Evolutionary conservation across 2,329 filamentous ascomycete species (phyloP).

Genomic region (Clonostachys rhizophaga): DNA sequence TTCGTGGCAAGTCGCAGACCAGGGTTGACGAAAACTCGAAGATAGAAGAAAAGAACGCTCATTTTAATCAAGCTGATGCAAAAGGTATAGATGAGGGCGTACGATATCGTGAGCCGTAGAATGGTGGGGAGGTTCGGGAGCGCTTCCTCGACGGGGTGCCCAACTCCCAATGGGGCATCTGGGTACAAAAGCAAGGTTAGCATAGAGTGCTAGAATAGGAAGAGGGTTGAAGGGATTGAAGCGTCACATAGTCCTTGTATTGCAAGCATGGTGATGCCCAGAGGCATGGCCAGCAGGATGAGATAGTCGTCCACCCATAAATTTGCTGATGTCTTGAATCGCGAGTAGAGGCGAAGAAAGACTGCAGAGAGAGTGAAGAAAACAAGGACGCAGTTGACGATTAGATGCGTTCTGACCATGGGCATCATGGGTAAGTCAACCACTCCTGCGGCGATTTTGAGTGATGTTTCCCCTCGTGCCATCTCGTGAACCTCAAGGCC

Average conservation of each 20-base stretch:
- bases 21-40: slow-evolving; percentile 30
- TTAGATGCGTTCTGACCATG: slow-evolving; percentile 14
- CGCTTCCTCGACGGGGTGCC: slow-evolving; percentile 12
- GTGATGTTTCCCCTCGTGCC: too few species aligned
- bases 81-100: slow-evolving; percentile 27
- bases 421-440: neutral
- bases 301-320: slow-evolving; percentile 30
- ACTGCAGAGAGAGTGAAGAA: slow-evolving; percentile 14
- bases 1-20: slow-evolving; percentile 19
- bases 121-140: slow-evolving; percentile 13
- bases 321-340: slow-evolving; percentile 14
- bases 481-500: too few species aligned
- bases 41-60: slow-evolving; percentile 33
- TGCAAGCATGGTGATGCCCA: slow-evolving; percentile 17
- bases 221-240: neutral
- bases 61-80: slow-evolving; percentile 29
- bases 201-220: neutral
- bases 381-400: slow-evolving; percentile 12
- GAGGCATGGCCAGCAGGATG: slow-evolving; percentile 23
- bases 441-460: neutral
- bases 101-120: slow-evolving; percentile 23
- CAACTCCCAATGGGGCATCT: slow-evolving; percentile 16
- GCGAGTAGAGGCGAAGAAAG: slow-evolving; percentile 15
- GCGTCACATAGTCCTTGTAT: slow-evolving; percentile 22
- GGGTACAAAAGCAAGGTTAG: neutral